These are phyloP conservation scores for Boletus coccyginus DNA, from an alignment of 768 basidiomycete species.

Conservation along the genomic window DNA sequence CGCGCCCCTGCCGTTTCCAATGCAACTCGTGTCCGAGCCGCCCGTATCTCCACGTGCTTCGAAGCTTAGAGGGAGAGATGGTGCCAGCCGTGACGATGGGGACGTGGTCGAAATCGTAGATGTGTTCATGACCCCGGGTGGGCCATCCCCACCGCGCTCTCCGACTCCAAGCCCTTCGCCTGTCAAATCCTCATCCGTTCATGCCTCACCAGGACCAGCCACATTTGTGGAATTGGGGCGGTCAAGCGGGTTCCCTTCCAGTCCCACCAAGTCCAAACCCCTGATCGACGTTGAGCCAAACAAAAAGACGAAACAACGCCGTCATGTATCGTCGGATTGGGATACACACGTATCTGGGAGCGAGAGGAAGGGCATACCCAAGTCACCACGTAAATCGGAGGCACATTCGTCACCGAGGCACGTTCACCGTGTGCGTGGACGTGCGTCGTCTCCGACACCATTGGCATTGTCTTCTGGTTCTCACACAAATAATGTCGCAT, in stretches of 20 bases:
- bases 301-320: not conserved
- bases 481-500: not conserved
- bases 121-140: constrained; percentile 22
- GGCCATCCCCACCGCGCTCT: constrained; percentile 20
- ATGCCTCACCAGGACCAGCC: not conserved
- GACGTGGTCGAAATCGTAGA: constrained; percentile 14
- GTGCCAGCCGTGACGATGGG: not conserved
- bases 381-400: constrained; percentile 26
- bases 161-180: constrained; percentile 20
- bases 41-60: not conserved
- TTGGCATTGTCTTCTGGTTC: not conserved
- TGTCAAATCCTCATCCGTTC: not conserved
- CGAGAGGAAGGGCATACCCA: constrained; percentile 8
- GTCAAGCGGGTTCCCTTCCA: constrained; percentile 7
- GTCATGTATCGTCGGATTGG: not conserved
- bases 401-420: constrained; percentile 26
- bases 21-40: constrained; percentile 13
- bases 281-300: not conserved
- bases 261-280: constrained; percentile 5
- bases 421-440: not conserved
- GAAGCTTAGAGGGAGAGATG: not conserved
- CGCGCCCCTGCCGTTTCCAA: constrained; percentile 27
- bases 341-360: constrained; percentile 2
- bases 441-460: constrained; percentile 14
- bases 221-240: not conserved